A percentile compares a stretch with the other conserved stretches of the same genome.
phyloP scores from a whole-genome alignment of 768 basidiomycete genomes.

The Kwoniella sp. region DNA sequence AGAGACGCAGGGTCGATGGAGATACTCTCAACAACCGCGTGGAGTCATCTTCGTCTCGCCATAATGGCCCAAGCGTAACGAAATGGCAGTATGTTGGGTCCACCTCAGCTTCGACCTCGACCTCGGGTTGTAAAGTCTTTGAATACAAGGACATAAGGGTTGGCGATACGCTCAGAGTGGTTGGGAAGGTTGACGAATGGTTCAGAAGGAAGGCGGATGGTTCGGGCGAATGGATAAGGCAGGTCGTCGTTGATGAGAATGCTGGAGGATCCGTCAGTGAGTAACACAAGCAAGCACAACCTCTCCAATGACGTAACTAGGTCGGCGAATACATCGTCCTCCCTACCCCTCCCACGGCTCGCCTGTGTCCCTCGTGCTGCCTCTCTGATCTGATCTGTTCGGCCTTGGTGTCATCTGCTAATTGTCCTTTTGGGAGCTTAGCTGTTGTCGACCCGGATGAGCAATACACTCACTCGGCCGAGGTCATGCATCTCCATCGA shows the following conservation, averaged over 20 bases:
- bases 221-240: slow-evolving; percentile 37
- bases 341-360: too few relatives aligned
- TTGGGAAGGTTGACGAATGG: slow-evolving; percentile 47
- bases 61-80: too few relatives aligned
- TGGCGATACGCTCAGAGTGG: slow-evolving; percentile 42
- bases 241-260: slow-evolving; percentile 37
- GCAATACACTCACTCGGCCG: slow-evolving; percentile 25
- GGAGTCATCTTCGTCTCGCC: too few relatives aligned
- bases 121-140: slow-evolving; percentile 22
- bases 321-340: too few relatives aligned
- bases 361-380: too few relatives aligned
- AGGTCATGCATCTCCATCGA: slow-evolving; percentile 32
- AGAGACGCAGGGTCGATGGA: too few relatives aligned
- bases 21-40: too few relatives aligned
- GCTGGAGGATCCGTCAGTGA: slow-evolving; percentile 41
- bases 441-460: slow-evolving; percentile 41
- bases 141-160: slow-evolving; percentile 35
- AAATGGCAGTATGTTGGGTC: background rate
- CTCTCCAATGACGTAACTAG: too few relatives aligned
- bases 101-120: background rate
- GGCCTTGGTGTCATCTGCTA: too few relatives aligned
- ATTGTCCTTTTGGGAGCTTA: background rate
- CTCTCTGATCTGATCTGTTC: too few relatives aligned
- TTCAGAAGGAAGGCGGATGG: slow-evolving; percentile 25
- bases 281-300: slow-evolving; percentile 5